Base-by-base conservation (phyloP, 140 eudicot species). In the Senecio squalidus region DNA sequence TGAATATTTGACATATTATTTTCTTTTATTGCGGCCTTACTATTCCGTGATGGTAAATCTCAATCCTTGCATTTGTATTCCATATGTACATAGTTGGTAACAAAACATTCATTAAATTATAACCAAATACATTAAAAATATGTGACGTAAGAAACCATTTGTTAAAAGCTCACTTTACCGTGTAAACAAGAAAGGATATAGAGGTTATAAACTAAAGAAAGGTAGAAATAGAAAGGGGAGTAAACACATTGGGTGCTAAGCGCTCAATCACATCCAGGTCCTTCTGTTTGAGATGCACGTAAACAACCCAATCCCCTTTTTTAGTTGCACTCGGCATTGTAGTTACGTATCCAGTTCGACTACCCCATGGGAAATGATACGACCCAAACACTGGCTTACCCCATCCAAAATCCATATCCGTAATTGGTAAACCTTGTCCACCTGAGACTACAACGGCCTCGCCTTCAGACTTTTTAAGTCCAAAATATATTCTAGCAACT, bases 261-360 rank as follows among this genome's bases (percentile, higher is more conserved):
- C 60, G 41, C 67, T 80, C 93, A 23, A 83, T 48, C 69, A 74
- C 67, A 7, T 80, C 68, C 39, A 83, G 25, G 16, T 80, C 80
- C 30, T 30, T 43, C 14, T 68, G 34, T 18, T 4, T 51, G 5
- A 83, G 76, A 54, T 76, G 82, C 87, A 80, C 74, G 28, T 83
- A 83, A 9, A 83, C 84, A 58, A 83, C 55, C 93, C 93, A 83
- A 53, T 83, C 93, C 20, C 93, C 93, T 13, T 76, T 76, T 29
- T 69, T 54, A 2, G 6, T 38, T 8, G 69, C 74, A 41, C 81
- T 76, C 3, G 84, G 81, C 86, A 83, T 70, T 10, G 86, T 76
- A 59, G 71, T 66, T 36, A 83, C 72, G 30, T 79, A 80, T 17
- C 92, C 84, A 29, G 74, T 55, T 65, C 66, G 55, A 3, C 82